These are phyloP conservation scores for Aspergillus ruber DNA, from an alignment of 2,329 filamentous ascomycete species.

Conservation along the genomic window DNA sequence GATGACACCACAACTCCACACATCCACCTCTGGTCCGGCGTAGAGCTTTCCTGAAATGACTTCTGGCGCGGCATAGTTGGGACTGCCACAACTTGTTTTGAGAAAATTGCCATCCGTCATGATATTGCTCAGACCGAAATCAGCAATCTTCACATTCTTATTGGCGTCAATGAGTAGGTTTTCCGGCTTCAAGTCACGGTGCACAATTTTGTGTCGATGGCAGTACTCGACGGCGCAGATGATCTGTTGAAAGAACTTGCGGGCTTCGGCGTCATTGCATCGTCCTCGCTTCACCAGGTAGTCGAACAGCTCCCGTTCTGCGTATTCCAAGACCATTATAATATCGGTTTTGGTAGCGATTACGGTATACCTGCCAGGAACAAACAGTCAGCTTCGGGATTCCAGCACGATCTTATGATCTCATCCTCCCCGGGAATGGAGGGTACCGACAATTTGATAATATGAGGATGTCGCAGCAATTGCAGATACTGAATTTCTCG, in stretches of 20 bases:
- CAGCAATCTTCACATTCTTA: constrained; percentile 97
- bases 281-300: constrained; percentile 93
- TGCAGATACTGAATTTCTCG: constrained; percentile 98
- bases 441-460: constrained; percentile 80
- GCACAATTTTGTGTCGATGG: constrained; percentile 96
- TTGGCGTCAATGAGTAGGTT: constrained; percentile 92
- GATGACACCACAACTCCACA: constrained; percentile 65
- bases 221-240: constrained; percentile 98
- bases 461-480: constrained; percentile 89
- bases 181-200: constrained; percentile 94
- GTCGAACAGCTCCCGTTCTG: constrained; percentile 92
- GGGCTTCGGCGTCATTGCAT: constrained; percentile 85
- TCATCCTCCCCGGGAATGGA: neutral
- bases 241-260: constrained; percentile 98
- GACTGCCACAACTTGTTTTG: constrained; percentile 96
- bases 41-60: constrained; percentile 98
- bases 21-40: constrained; percentile 93
- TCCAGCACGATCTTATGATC: neutral
- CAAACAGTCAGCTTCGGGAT: constrained; percentile 11
- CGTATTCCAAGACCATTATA: constrained; percentile 98
- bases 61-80: constrained; percentile 95
- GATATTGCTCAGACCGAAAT: constrained; percentile 97
- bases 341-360: constrained; percentile 93
- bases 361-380: constrained; percentile 68
- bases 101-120: constrained; percentile 99